Evolutionary conservation across 2,329 filamentous ascomycete genomes (phyloP), one percentile per base, ranked within the genome.

Genomic region (Alternaria infectoria): DNA sequence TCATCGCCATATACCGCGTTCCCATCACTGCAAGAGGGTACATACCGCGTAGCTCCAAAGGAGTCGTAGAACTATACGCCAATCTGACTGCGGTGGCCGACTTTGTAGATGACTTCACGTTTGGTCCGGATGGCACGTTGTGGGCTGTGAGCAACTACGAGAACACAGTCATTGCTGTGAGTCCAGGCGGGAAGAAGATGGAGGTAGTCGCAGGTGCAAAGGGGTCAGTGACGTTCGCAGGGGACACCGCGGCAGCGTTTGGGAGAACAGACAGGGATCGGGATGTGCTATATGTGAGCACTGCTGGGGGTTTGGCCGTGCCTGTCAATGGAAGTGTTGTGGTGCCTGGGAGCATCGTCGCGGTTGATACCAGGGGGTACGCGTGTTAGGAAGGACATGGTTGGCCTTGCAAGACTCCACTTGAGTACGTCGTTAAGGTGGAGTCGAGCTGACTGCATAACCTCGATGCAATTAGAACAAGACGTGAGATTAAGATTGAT

Each of bases 51-150:
- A 21, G 21, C 12, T 15, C 8, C 17, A 12, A 51, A 0, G 28
- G 28, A 6, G 13, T 5, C 4, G 28, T 36, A 5, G 28, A n/a
- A 7, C 28, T 67, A 10, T 59, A 62, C 15, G 55, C 64, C 13
- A 54, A 61, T 46, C 23, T 66, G 1, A 64, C 21, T 21, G 23
- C n/a, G 8, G 56, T 46, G 12, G 51, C 60, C 10, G 60, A 30
- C 12, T 64, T 64, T 50, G 52, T 56, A 3, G 61, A 66, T 40
- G 64, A 66, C n/a, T 61, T 64, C 44, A 40, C 51, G 10, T 54
- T 66, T 15, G 40, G n/a, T 2, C 17, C 25, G 5, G 57, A 61
- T 17, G 61, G 64, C 19, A 58, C 57, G 8, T 4, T 58, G 28
- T 66, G 57, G 52, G 64, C 46, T 19, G 55, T 57, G 26, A 56